Percentiles rank a stretch among this genome's conserved stretches.
These are phyloP conservation scores for Sporothrix globosa DNA, from an alignment of 2,329 filamentous ascomycete species.

Conservation along the genomic window DNA sequence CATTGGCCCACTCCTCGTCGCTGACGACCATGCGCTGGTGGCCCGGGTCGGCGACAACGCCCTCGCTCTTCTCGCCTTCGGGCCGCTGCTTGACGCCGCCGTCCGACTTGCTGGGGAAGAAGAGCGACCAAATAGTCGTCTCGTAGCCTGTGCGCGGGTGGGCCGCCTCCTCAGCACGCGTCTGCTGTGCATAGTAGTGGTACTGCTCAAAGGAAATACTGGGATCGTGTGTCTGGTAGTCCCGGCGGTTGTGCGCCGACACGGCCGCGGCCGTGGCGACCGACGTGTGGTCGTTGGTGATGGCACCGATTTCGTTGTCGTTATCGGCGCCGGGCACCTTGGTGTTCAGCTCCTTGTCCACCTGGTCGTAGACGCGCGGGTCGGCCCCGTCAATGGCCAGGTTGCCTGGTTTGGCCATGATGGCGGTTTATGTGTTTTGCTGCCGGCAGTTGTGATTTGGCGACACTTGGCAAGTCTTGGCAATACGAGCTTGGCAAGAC, in stretches of 20 bases:
- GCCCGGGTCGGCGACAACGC: slow-evolving; percentile 24
- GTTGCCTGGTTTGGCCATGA: slow-evolving; percentile 34
- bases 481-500: neutral
- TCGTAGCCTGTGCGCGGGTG: slow-evolving; percentile 36
- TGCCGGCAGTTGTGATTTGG: slow-evolving; percentile 9
- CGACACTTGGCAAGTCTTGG: slow-evolving; percentile 15
- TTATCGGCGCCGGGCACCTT: neutral
- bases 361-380: slow-evolving; percentile 31
- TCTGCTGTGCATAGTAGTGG: slow-evolving; percentile 43
- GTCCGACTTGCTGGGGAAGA: slow-evolving; percentile 37
- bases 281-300: neutral
- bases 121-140: slow-evolving; percentile 37
- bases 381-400: slow-evolving; percentile 35
- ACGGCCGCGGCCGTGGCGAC: slow-evolving; percentile 4
- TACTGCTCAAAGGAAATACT: slow-evolving; percentile 45
- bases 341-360: neutral
- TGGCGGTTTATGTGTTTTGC: neutral
- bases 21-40: slow-evolving; percentile 38
- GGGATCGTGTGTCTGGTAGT: slow-evolving; percentile 39
- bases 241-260: neutral
- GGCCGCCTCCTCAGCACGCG: slow-evolving; percentile 42
- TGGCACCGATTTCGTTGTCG: slow-evolving; percentile 7
- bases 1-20: slow-evolving; percentile 53
- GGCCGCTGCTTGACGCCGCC: slow-evolving; percentile 31
- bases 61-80: slow-evolving; percentile 23